phyloP scores from a whole-genome alignment of 805 yeast species.

The Clavispora fructus region DNA sequence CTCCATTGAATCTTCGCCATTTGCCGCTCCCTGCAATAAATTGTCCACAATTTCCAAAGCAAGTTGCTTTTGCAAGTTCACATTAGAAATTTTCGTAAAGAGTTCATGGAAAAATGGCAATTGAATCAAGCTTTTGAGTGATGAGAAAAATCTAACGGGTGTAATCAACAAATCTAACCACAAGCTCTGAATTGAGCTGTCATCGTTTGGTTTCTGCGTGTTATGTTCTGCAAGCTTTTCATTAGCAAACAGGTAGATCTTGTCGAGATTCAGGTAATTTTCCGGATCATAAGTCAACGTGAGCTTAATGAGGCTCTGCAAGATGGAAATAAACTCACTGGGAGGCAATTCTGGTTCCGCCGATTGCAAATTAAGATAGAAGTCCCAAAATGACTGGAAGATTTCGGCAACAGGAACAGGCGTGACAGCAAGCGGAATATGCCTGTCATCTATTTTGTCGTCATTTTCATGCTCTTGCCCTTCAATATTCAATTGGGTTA shows the following conservation, averaged over 20 bases:
- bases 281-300: conserved; percentile 64
- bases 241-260: conserved; percentile 53
- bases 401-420: conserved; percentile 24
- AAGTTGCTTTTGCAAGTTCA: conserved; percentile 48
- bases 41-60: conserved; percentile 59
- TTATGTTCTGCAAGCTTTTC: conserved; percentile 25
- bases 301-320: conserved; percentile 61
- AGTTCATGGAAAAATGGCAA: conserved; percentile 50
- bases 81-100: conserved; percentile 45
- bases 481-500: conserved; percentile 11
- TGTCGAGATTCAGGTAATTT: conserved; percentile 54
- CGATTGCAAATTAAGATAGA: conserved; percentile 50
- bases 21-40: conserved; percentile 32
- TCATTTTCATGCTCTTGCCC: conserved; percentile 1
- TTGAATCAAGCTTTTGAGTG: conserved; percentile 37
- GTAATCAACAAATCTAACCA: conserved; percentile 44
- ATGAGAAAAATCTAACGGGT: conserved; percentile 43
- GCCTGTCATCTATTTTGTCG: background rate
- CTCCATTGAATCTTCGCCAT: conserved; percentile 28
- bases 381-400: conserved; percentile 63
- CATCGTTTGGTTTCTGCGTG: conserved; percentile 14
- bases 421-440: conserved; percentile 3
- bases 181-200: conserved; percentile 23
- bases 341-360: conserved; percentile 60
- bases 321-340: conserved; percentile 59